Conservation (phyloP, 2,329 filamentous ascomycete species). For the Pseudogymnoascus sp. region DNA sequence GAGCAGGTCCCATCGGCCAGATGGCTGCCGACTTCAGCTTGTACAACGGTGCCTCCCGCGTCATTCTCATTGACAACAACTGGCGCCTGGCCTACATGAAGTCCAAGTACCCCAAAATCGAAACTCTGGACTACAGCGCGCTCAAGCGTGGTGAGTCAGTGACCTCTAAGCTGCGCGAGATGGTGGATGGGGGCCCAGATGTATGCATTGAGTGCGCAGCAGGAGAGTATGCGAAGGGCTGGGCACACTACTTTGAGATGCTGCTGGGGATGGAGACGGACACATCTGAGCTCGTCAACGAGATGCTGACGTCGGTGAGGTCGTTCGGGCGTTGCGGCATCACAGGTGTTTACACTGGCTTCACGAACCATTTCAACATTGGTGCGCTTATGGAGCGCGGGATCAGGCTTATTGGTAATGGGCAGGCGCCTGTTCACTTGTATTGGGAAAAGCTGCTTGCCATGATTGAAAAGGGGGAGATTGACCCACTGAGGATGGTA, state of each 20-base stretch:
- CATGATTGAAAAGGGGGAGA: constrained; percentile 57
- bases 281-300: constrained; percentile 51
- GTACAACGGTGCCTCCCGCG: constrained; percentile 50
- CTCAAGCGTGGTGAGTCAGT: constrained; percentile 59
- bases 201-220: constrained; percentile 62
- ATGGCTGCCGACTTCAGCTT: constrained; percentile 53
- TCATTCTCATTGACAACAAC: constrained; percentile 56
- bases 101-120: constrained; percentile 56
- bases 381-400: constrained; percentile 59
- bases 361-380: constrained; percentile 60
- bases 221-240: constrained; percentile 55
- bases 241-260: constrained; percentile 53
- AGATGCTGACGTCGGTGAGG: constrained; percentile 45
- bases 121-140: constrained; percentile 61
- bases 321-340: constrained; percentile 52
- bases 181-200: constrained; percentile 68
- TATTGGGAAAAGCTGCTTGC: constrained; percentile 76
- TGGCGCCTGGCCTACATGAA: constrained; percentile 49
- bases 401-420: constrained; percentile 56
- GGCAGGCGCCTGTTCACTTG: constrained; percentile 60
- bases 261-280: constrained; percentile 53
- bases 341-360: constrained; percentile 38
- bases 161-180: constrained; percentile 63
- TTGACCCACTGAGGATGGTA: constrained; percentile 74
- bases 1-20: constrained; percentile 58